These are phyloP conservation scores for Xylaria sp. DNA, from an alignment of 2,329 filamentous ascomycete species.

Conservation along the genomic window DNA sequence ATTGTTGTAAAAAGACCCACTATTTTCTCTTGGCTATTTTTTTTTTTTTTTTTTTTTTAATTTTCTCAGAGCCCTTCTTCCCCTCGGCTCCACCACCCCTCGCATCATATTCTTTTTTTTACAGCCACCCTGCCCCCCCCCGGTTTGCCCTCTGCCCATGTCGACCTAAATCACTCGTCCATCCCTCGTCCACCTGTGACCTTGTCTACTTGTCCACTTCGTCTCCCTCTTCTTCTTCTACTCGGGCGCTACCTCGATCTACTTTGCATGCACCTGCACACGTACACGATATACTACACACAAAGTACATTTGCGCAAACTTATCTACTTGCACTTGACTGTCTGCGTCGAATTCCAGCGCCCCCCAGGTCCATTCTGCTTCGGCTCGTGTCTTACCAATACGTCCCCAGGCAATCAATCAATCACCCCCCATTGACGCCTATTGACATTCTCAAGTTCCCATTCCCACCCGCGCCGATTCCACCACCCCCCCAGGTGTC, in stretches of 20 bases:
- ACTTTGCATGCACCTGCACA: slow-evolving; percentile 32
- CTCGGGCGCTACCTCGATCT: slow-evolving; percentile 32
- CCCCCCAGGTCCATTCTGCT: neutral
- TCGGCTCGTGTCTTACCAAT: slow-evolving; percentile 25
- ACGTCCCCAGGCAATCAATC: too few species aligned
- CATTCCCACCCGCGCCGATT: slow-evolving; percentile 8
- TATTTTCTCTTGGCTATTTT: too few species aligned
- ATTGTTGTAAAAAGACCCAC: too few species aligned
- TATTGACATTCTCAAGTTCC: neutral
- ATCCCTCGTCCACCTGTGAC: slow-evolving; percentile 26
- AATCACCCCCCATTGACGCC: neutral
- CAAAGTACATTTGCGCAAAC: slow-evolving; percentile 25
- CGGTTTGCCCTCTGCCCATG: slow-evolving; percentile 21
- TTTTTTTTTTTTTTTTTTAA: too few species aligned
- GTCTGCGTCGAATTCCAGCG: neutral
- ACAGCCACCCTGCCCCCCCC: slow-evolving; percentile 16
- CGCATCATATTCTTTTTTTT: slow-evolving; percentile 14
- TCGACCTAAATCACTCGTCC: slow-evolving; percentile 24
- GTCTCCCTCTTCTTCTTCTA: slow-evolving; percentile 26
- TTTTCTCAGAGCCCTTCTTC: too few species aligned
- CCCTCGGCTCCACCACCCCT: neutral
- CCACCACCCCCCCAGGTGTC: slow-evolving; percentile 15
- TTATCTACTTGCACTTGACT: slow-evolving; percentile 14
- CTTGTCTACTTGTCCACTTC: slow-evolving; percentile 33
- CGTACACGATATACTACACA: slow-evolving; percentile 16